Conservation (phyloP, 2,329 filamentous ascomycete genomes). For the Sclerotiophoma versabilis region DNA sequence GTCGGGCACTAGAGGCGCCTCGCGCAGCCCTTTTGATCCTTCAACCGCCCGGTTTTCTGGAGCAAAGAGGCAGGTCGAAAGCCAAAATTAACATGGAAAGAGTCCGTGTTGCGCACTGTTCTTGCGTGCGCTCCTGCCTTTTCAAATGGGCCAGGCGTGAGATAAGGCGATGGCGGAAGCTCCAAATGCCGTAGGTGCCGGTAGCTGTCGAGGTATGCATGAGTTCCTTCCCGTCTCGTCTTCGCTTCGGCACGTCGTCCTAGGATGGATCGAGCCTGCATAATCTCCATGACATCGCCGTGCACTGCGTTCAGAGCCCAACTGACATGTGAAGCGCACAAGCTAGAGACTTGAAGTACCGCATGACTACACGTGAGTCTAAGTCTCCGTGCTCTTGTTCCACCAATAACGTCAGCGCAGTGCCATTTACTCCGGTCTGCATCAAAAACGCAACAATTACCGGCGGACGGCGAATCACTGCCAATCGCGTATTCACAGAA, state of each 20-base stretch:
- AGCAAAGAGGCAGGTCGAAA: constrained; percentile 27
- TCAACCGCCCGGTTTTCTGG: constrained; percentile 18
- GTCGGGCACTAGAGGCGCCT: constrained; percentile 43
- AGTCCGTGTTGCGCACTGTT: neutral
- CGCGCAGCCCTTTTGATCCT: constrained; percentile 35
- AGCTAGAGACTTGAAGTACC: constrained; percentile 4
- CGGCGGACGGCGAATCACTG: neutral
- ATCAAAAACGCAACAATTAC: constrained; percentile 17
- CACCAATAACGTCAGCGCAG: constrained; percentile 13
- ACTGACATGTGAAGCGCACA: constrained; percentile 24
- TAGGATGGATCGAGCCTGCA: constrained; percentile 8
- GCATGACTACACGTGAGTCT: constrained; percentile 28
- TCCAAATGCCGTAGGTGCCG: constrained; percentile 10
- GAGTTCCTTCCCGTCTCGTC: constrained; percentile 10
- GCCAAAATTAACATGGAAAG: constrained; percentile 29
- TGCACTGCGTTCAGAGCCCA: constrained; percentile 17
- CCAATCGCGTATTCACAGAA: constrained; percentile 5
- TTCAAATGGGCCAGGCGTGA: neutral
- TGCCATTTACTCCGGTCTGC: constrained; percentile 28
- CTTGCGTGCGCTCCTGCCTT: neutral
- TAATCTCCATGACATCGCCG: constrained; percentile 9
- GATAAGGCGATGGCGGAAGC: constrained; percentile 3
- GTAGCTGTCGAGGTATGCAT: neutral
- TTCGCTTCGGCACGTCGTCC: constrained; percentile 10
- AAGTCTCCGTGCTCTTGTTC: constrained; percentile 8